Conservation (phyloP, 495 filamentous ascomycete genomes). For the Daldinia concentrica region DNA sequence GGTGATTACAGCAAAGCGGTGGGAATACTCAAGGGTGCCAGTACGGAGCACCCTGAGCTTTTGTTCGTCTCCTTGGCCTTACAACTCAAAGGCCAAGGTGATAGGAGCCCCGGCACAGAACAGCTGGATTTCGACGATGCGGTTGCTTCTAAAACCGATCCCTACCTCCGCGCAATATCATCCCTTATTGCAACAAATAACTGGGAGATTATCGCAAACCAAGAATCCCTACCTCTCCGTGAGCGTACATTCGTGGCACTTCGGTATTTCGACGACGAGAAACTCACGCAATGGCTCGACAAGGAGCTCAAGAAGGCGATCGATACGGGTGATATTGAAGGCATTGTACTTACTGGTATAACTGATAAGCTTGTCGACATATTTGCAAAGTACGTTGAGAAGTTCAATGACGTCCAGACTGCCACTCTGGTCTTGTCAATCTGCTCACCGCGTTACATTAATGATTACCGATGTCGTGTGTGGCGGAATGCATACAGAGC, state of each 20-base stretch:
- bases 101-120: conserved; percentile 43
- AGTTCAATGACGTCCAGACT: conserved; percentile 89
- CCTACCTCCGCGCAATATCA: conserved; percentile 90
- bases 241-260: conserved; percentile 89
- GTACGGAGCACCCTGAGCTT: conserved; percentile 58
- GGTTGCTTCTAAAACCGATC: conserved; percentile 68
- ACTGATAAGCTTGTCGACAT: conserved; percentile 80
- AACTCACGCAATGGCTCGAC: conserved; percentile 76
- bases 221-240: conserved; percentile 81
- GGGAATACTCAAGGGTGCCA: conserved; percentile 59
- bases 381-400: conserved; percentile 86
- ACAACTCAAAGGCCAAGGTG: conserved; percentile 57
- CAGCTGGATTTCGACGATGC: conserved; percentile 58
- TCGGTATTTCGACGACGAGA: conserved; percentile 80
- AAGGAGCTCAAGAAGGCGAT: conserved; percentile 69
- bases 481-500: conserved; percentile 86
- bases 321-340: conserved; percentile 83
- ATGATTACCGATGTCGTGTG: conserved; percentile 75
- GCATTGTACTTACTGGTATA: conserved; percentile 87
- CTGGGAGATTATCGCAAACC: conserved; percentile 84
- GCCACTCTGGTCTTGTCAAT: conserved; percentile 85
- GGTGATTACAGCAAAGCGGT: conserved; percentile 69
- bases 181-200: conserved; percentile 88
- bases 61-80: conserved; percentile 64
- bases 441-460: conserved; percentile 81